phyloP scores from a whole-genome alignment of 352 stramenopile genomes.

The Thraustochytrium striatum region DNA sequence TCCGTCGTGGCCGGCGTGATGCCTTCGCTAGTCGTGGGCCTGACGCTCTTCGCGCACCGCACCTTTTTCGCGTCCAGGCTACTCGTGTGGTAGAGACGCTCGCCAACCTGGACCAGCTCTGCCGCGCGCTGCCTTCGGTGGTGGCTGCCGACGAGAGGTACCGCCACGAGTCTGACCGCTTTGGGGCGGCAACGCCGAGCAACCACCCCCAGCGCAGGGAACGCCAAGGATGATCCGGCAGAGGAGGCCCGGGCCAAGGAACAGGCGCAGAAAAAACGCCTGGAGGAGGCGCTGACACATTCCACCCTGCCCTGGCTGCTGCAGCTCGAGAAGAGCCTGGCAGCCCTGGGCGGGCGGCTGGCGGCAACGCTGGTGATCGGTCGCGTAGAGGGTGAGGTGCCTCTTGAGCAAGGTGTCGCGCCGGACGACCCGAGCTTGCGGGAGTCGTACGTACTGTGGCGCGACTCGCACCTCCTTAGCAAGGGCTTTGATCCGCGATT shows the following conservation, averaged over 20 bases:
- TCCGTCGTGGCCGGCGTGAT: constrained; percentile 64
- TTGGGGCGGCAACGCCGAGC: not conserved
- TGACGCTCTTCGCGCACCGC: constrained; percentile 65
- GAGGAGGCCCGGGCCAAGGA: not conserved
- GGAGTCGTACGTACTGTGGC: constrained; percentile 36
- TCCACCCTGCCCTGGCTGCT: constrained; percentile 62
- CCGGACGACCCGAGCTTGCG: not conserved
- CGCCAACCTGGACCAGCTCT: constrained; percentile 60
- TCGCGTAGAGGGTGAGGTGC: constrained; percentile 20
- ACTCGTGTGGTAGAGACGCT: constrained; percentile 60
- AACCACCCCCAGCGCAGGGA: not conserved
- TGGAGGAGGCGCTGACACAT: constrained; percentile 37
- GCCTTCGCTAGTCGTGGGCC: constrained; percentile 59
- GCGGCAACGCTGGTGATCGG: constrained; percentile 61
- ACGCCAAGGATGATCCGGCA: not conserved
- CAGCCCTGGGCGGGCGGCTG: constrained; percentile 61
- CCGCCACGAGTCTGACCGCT: constrained; percentile 15
- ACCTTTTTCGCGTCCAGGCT: constrained; percentile 61
- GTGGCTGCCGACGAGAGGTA: constrained; percentile 53
- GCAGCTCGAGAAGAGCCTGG: constrained; percentile 66
- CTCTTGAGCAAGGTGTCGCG: not conserved
- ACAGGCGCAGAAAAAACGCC: constrained; percentile 12
- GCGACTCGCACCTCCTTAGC: not conserved
- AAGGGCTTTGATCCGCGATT: not conserved
- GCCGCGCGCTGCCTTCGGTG: constrained; percentile 49